Percentiles rank a stretch among this genome's conserved stretches.
These are phyloP conservation scores for Mycena haematopus DNA, from an alignment of 768 basidiomycete genomes.

Conservation along the genomic window DNA sequence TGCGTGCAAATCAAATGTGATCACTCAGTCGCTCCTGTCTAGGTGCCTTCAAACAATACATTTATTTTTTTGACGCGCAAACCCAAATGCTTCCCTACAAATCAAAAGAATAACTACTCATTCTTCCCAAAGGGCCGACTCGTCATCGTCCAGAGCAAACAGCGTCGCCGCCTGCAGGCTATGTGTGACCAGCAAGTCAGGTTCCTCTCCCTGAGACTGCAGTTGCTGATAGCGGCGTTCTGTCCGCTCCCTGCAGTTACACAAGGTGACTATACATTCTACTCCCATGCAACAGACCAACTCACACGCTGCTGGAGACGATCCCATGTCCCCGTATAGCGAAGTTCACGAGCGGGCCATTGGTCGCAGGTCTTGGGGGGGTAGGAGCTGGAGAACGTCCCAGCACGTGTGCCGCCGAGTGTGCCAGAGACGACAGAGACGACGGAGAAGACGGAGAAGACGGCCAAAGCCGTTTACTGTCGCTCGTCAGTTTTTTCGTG, in stretches of 20 bases:
- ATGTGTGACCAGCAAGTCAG: slow-evolving; percentile 4
- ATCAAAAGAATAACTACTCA: not conserved
- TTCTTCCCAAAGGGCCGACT: not conserved
- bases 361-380: not conserved
- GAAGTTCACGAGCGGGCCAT: not conserved
- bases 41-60: too few relatives aligned
- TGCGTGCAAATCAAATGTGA: too few relatives aligned
- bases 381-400: too few relatives aligned
- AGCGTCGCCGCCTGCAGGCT: not conserved
- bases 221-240: not conserved
- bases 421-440: too few relatives aligned
- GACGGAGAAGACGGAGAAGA: too few relatives aligned
- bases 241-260: not conserved
- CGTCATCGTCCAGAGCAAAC: slow-evolving; percentile 1
- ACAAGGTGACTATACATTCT: too few relatives aligned
- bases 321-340: slow-evolving; percentile 2
- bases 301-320: slow-evolving; percentile 11
- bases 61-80: not conserved
- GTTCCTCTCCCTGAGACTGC: slow-evolving; percentile 9
- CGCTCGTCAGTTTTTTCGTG: too few relatives aligned
- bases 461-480: too few relatives aligned
- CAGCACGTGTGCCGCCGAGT: too few relatives aligned
- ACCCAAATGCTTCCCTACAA: not conserved
- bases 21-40: too few relatives aligned
- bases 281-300: not conserved